A percentile compares a stretch with the other conserved stretches of the same genome.
phyloP scores from a whole-genome alignment of 2,329 filamentous ascomycete genomes.

The Xylariales sp. region DNA sequence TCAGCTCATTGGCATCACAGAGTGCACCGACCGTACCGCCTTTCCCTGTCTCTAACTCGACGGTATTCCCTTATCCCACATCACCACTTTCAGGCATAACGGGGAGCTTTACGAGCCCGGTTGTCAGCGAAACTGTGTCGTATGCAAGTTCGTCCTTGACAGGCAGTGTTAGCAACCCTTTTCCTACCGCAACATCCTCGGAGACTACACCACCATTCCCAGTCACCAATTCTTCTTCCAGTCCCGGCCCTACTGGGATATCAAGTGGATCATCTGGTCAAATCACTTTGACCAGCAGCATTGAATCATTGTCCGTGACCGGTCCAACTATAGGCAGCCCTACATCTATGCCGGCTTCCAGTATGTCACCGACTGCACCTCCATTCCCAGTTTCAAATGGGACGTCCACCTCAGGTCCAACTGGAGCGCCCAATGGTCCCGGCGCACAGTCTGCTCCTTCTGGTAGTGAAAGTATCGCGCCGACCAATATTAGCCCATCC shows the following conservation, averaged over 20 bases:
- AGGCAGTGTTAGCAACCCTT: no score
- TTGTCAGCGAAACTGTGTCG: no score
- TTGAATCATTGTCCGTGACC: constrained; percentile 11
- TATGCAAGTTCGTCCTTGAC: no score
- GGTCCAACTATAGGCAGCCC: constrained; percentile 7
- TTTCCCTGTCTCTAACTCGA: no score
- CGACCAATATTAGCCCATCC: background rate
- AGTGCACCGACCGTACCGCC: no score
- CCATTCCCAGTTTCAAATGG: constrained; percentile 14
- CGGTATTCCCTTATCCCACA: no score
- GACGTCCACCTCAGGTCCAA: background rate
- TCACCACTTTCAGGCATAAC: no score
- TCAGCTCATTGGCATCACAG: no score
- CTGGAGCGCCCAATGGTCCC: background rate
- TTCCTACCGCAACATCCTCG: constrained; percentile 3
- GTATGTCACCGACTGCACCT: constrained; percentile 11
- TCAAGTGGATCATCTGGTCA: constrained; percentile 10
- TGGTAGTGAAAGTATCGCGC: background rate
- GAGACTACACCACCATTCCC: constrained; percentile 12
- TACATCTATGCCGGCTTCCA: constrained; percentile 1
- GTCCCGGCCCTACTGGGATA: constrained; percentile 9
- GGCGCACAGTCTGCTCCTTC: background rate
- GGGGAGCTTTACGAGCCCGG: no score
- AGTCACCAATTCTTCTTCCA: constrained; percentile 7
- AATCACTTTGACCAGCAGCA: constrained; percentile 9